Percentiles rank a stretch among this genome's conserved stretches.
These are phyloP conservation scores for Tephrocybe sp. DNA, from an alignment of 768 basidiomycete genomes.

Conservation along the genomic window DNA sequence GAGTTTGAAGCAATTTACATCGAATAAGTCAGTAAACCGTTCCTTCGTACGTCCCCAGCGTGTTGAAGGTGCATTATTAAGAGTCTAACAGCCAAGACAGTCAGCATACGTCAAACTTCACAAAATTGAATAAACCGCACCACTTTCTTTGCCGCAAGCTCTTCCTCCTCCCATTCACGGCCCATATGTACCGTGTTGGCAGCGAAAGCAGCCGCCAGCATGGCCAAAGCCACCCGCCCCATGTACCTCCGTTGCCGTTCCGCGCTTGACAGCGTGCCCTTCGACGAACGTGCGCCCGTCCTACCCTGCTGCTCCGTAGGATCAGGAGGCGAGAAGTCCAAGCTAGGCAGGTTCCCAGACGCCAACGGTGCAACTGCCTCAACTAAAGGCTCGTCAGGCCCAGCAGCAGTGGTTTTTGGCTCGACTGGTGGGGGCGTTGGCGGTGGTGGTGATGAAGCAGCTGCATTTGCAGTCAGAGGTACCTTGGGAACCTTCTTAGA, in stretches of 20 bases:
- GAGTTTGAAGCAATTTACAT: slow-evolving; percentile 43
- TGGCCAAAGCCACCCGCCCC: slow-evolving; percentile 51
- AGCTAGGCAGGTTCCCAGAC: slow-evolving; percentile 40
- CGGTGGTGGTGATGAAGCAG: neutral
- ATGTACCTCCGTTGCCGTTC: slow-evolving; percentile 67
- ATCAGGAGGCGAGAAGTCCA: slow-evolving; percentile 67
- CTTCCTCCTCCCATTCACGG: slow-evolving; percentile 74
- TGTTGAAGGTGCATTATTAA: slow-evolving; percentile 58
- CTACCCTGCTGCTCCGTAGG: slow-evolving; percentile 43
- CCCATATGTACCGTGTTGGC: slow-evolving; percentile 67
- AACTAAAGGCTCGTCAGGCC: slow-evolving; percentile 12
- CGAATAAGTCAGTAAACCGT: slow-evolving; percentile 66
- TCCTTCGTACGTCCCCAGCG: slow-evolving; percentile 64
- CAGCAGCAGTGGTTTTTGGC: slow-evolving; percentile 13
- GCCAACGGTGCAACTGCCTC: slow-evolving; percentile 21
- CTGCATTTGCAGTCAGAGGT: neutral
- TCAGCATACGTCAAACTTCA: neutral
- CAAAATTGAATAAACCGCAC: slow-evolving; percentile 37
- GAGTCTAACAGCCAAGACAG: slow-evolving; percentile 37
- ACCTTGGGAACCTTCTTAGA: slow-evolving; percentile 7
- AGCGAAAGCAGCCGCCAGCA: slow-evolving; percentile 57
- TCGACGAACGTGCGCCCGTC: slow-evolving; percentile 79
- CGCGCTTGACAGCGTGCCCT: slow-evolving; percentile 74
- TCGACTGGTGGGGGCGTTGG: slow-evolving; percentile 17
- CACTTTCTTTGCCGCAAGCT: slow-evolving; percentile 62